Evolutionary conservation across 1,284 basidiomycete genomes (phyloP), one percentile per base, ranked within the genome.

Genomic region (Amylostereum chailletii): DNA sequence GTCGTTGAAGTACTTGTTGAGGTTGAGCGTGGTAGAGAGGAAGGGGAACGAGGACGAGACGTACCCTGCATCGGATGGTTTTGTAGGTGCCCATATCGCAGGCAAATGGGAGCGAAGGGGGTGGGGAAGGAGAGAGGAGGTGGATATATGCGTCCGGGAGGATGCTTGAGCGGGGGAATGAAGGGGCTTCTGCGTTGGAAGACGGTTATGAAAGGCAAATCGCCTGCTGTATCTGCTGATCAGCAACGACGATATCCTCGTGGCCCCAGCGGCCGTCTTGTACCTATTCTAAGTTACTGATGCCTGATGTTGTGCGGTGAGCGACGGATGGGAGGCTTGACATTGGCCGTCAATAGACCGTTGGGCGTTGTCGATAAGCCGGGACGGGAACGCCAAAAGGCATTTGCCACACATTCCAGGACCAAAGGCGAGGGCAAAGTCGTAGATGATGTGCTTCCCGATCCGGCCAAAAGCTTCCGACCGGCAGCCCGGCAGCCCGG

Each of bases 51-150:
- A 33, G 27, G 40, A 19, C 46, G 37, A 47, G 34, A 62, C 71
- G 34, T 61, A 75, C 75, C 26, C 76, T 72, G 60, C 75, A 77
- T 38, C 66, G 69, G 53, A 70, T 62, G 38, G 66, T 71, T 57
- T 76, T 77, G 59, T 64, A 70, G 42, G 64, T 43, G 30, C 64
- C 63, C 50, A 50, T 50, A 29, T 39, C 26, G 26, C 34, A 41
- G 26, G 41, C 42, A 29, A 44, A 50, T 34, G 27, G 40, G 41
- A 40, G 41, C 38, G 33, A 57, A 58, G 52, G 60, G 31, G 31
- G 37, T 37, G 34, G 3, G 5, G 42, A 49, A 27, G 29, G 32
- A 26, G 11, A 30, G 30, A 27, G 42, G 10, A 43, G 42, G n/a
- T 29, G 27, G 19, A 19, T 19, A 33, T n/a, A 29, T 45, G 9